These are phyloP conservation scores for Kwoniella sp. DNA, from an alignment of 768 basidiomycete genomes.

Conservation along the genomic window DNA sequence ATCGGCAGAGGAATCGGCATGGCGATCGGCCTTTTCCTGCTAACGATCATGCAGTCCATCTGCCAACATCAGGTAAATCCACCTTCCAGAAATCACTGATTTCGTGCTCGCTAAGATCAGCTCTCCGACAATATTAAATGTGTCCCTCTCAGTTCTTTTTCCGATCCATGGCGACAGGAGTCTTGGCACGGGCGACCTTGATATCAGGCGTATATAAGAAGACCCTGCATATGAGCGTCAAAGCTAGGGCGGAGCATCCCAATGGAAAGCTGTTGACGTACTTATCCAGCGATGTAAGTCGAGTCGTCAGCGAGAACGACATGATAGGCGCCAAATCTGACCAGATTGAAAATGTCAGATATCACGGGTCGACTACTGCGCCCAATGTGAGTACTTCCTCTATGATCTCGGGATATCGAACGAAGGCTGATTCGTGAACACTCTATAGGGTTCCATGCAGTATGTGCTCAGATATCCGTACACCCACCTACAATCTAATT, in stretches of 20 bases:
- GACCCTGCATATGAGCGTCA: constrained; percentile 29
- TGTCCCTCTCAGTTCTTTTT: constrained; percentile 50
- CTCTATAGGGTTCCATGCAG: constrained; percentile 59
- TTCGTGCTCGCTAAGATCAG: no score
- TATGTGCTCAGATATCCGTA: constrained; percentile 27
- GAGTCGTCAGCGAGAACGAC: background rate
- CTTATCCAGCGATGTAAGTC: constrained; percentile 66
- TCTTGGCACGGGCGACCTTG: constrained; percentile 47
- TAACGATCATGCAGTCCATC: constrained; percentile 48
- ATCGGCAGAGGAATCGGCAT: constrained; percentile 53
- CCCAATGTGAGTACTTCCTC: constrained; percentile 61
- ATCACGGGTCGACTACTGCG: constrained; percentile 58
- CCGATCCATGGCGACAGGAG: constrained; percentile 52
- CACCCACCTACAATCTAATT: no score
- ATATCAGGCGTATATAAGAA: constrained; percentile 47
- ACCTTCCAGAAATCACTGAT: background rate
- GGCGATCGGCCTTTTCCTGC: constrained; percentile 50
- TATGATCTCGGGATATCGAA: background rate
- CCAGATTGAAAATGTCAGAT: constrained; percentile 17
- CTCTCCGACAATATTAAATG: no score
- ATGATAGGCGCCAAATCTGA: no score
- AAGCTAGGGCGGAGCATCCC: constrained; percentile 47
- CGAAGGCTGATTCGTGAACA: background rate
- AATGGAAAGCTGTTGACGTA: constrained; percentile 52
- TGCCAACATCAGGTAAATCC: constrained; percentile 49